These are phyloP conservation scores for Chaetomiaceae sp. DNA, from an alignment of 2,329 filamentous ascomycete species.

Conservation along the genomic window DNA sequence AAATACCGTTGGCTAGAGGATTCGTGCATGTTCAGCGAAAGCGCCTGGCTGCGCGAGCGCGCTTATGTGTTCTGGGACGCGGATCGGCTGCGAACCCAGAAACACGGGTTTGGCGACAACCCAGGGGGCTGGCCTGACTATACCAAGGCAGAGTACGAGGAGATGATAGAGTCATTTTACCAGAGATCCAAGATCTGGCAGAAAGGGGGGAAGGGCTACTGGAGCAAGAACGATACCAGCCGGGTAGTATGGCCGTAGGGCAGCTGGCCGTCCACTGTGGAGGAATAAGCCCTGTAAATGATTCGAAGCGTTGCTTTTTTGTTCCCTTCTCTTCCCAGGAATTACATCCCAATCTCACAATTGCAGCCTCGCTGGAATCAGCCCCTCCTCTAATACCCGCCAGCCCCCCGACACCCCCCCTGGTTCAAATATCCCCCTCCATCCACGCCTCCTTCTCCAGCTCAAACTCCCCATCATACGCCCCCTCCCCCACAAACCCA, in stretches of 20 bases:
- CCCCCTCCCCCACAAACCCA: too few species aligned
- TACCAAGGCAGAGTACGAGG: background rate
- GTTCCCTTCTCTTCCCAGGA: too few species aligned
- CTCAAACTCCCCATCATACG: too few species aligned
- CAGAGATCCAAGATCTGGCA: background rate
- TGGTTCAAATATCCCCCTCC: too few species aligned
- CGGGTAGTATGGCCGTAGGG: background rate
- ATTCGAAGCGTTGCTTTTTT: too few species aligned
- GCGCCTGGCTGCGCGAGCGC: background rate
- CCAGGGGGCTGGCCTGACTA: background rate
- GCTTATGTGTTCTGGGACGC: constrained; percentile 4
- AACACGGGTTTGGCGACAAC: background rate
- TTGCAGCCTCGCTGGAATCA: too few species aligned
- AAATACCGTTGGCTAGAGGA: background rate
- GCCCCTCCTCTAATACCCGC: too few species aligned
- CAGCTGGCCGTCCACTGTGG: too few species aligned
- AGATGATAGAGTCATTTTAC: background rate
- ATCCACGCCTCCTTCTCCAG: too few species aligned
- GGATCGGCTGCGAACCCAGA: background rate
- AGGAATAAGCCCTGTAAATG: too few species aligned
- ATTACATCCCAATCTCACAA: too few species aligned
- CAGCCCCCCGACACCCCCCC: too few species aligned
- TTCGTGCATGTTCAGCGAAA: background rate
- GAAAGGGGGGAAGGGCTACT: background rate
- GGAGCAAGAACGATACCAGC: background rate